phyloP scores from a whole-genome alignment of 2,329 filamentous ascomycete genomes.

The Scedosporium aurantiacum region DNA sequence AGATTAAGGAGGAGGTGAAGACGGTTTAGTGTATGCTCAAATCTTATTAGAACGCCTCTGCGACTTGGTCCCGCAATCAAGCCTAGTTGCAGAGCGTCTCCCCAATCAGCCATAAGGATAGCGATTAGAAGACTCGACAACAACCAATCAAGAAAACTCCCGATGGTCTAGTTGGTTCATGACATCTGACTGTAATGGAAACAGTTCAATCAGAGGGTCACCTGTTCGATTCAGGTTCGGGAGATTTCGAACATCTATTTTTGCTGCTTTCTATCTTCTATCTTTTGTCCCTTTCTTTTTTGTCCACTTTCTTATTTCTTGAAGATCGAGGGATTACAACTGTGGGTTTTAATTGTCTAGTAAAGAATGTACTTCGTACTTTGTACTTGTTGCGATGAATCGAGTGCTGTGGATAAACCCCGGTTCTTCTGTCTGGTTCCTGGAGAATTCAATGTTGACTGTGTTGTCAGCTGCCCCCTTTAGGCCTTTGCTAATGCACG shows the following conservation, averaged over 20 bases:
- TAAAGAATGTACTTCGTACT: too few species aligned
- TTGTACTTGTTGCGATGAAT: neutral
- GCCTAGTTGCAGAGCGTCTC: neutral
- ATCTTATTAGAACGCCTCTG: too few species aligned
- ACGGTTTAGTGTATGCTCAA: too few species aligned
- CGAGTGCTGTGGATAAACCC: neutral
- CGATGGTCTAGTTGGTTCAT: slow-evolving; percentile 2
- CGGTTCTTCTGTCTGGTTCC: neutral
- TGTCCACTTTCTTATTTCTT: too few species aligned
- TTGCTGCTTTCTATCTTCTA: too few species aligned
- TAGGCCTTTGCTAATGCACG: neutral
- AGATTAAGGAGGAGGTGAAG: too few species aligned
- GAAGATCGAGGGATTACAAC: too few species aligned
- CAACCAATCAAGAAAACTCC: neutral
- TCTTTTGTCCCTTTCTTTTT: too few species aligned
- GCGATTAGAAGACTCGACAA: neutral
- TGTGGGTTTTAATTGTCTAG: too few species aligned
- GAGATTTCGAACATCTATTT: neutral
- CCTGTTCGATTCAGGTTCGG: slow-evolving; percentile 1
- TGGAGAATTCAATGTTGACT: neutral
- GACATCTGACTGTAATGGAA: slow-evolving; percentile 1
- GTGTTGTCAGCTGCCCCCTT: neutral
- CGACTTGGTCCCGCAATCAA: neutral
- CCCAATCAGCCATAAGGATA: neutral
- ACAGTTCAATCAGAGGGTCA: neutral